Percentiles rank a stretch among this genome's conserved stretches.
Evolutionary conservation across 495 filamentous ascomycete genomes (phyloP).

Genomic region (Neurospora sp.): DNA sequence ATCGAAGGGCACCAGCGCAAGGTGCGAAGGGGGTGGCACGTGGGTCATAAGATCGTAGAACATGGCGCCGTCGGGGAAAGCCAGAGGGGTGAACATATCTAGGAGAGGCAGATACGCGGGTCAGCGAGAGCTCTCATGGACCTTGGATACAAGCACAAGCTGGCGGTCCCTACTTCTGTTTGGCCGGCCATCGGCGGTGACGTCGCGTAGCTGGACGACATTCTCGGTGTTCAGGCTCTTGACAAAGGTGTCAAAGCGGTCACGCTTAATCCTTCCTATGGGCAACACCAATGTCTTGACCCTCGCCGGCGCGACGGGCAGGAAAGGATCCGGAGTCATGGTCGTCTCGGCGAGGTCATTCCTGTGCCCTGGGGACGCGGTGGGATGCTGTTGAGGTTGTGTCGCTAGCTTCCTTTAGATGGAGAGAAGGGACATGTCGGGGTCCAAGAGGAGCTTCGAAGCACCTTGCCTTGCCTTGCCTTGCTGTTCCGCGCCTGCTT

Average conservation of each 20-base stretch:
- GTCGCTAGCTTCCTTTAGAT: not conserved
- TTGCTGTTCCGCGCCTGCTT: not conserved
- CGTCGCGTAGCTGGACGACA: conserved; percentile 80
- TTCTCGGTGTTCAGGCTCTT: conserved; percentile 67
- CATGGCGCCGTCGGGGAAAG: conserved; percentile 80
- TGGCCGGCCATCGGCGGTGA: conserved; percentile 77
- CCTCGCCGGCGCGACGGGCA: conserved; percentile 81
- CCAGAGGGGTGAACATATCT: conserved; percentile 94
- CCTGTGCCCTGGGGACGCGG: conserved; percentile 3
- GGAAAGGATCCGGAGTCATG: conserved; percentile 79
- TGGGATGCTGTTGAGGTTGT: not conserved
- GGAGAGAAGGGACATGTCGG: conserved; percentile 15
- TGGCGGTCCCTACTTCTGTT: conserved; percentile 62
- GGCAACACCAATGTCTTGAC: conserved; percentile 76
- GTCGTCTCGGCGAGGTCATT: conserved; percentile 35
- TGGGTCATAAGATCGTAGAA: conserved; percentile 83
- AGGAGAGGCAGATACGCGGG: conserved; percentile 13
- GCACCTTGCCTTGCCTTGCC: not conserved
- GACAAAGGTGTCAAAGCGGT: conserved; percentile 70
- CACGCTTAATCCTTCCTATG: conserved; percentile 72
- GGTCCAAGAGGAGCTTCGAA: not conserved
- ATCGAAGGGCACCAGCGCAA: conserved; percentile 76
- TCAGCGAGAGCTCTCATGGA: conserved; percentile 16
- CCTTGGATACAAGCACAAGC: not conserved
- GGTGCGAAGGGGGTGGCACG: conserved; percentile 63